A percentile compares a stretch with the other conserved stretches of the same genome.
These are phyloP conservation scores for Diplodia scrobiculata DNA, from an alignment of 2,329 filamentous ascomycete species.

Conservation along the genomic window DNA sequence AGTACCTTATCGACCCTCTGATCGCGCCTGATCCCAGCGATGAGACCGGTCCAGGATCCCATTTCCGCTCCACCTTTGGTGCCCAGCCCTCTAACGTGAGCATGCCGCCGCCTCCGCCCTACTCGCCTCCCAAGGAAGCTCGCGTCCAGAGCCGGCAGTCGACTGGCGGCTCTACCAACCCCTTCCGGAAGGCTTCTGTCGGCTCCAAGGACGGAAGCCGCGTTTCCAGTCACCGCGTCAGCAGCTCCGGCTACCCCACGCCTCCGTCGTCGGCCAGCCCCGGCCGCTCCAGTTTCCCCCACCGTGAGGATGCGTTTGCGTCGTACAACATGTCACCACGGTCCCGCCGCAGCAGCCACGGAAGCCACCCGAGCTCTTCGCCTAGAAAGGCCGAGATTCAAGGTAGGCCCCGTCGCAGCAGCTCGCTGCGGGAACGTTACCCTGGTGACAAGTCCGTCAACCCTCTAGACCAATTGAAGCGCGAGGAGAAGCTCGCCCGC, in stretches of 20 bases:
- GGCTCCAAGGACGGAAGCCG: constrained; percentile 35
- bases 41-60: constrained; percentile 65
- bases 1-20: constrained; percentile 70
- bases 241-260: constrained; percentile 48
- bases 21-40: constrained; percentile 67
- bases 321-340: constrained; percentile 37
- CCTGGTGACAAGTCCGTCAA: constrained; percentile 66
- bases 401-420: constrained; percentile 47
- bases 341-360: constrained; percentile 41
- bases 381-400: constrained; percentile 31
- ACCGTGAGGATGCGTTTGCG: constrained; percentile 40
- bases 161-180: constrained; percentile 48
- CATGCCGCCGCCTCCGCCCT: background rate
- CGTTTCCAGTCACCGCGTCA: constrained; percentile 36
- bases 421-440: constrained; percentile 61
- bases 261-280: constrained; percentile 60
- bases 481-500: constrained; percentile 66
- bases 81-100: constrained; percentile 31
- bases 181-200: constrained; percentile 43
- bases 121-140: constrained; percentile 34
- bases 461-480: constrained; percentile 67
- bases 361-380: constrained; percentile 32
- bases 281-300: constrained; percentile 45
- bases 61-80: constrained; percentile 49
- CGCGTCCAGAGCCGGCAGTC: constrained; percentile 39